A percentile compares a stretch with the other conserved stretches of the same genome.
These are phyloP conservation scores for Chlamydomonas reinhardtii DNA, from an alignment of 163 green algal genomes.

Conservation along the genomic window DNA sequence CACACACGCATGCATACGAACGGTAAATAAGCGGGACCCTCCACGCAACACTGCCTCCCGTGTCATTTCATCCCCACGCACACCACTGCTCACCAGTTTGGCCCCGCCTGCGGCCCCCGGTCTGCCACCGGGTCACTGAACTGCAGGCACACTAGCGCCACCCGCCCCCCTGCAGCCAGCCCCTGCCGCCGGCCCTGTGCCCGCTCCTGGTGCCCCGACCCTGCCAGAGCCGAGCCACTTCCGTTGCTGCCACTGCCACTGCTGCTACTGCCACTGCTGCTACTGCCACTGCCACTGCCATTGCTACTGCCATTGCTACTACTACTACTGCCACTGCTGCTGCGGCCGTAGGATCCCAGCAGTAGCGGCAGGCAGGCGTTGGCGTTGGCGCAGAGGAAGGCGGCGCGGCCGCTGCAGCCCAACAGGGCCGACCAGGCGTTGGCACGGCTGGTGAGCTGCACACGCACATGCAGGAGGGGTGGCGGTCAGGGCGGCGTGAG, in stretches of 20 bases:
- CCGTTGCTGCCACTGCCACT: background rate
- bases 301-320: background rate
- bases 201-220: no score
- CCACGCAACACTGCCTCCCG: background rate
- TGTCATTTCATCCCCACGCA: no score
- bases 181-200: background rate
- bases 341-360: constrained; percentile 12
- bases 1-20: no score
- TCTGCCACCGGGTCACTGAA: constrained; percentile 9
- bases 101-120: background rate
- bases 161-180: background rate
- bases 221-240: background rate
- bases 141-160: constrained; percentile 40
- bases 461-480: background rate
- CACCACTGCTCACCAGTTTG: background rate
- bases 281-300: background rate
- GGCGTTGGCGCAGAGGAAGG: constrained; percentile 38
- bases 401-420: background rate
- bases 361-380: constrained; percentile 29
- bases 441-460: constrained; percentile 21
- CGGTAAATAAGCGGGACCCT: no score
- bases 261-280: background rate
- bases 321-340: background rate
- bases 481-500: background rate
- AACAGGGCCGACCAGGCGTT: background rate